Base-by-base conservation (phyloP, 148 eudicot species). In the Cornus suecica region DNA sequence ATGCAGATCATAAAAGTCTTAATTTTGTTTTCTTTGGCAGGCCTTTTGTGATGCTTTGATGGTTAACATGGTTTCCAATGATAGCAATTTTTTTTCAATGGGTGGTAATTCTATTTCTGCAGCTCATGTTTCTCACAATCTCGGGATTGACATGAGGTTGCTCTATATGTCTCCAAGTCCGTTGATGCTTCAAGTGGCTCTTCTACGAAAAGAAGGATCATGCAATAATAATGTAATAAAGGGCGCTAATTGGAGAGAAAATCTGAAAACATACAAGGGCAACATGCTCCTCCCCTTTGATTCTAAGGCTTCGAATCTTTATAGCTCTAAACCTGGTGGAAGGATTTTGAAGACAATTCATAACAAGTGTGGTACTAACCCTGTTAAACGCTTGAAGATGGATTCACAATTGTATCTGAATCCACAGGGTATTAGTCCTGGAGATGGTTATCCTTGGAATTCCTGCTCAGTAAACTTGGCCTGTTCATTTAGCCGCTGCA, bases 101-200 rank as follows among this genome's bases (percentile, higher is more conserved):
- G 98, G 98, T 73, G 96, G 98, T 79, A 89, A 88, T 85, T 94
- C 98, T 64, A 65, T 94, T 26, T 70, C 88, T 69, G 95, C 96
- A 31, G 98, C 98, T 65, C 92, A 90, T 83, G 86, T 78, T 78
- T 88, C 94, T 74, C 82, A 92, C 79, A 88, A 87, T 31, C 71
- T 94, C 80, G 96, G 92, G 75, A 86, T 90, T 72, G 87, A 92
- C 77, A 94, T 94, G 97, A 90, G 89, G 77, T 65, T 87, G 75
- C 75, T 94, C 2, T 92, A 94, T 75, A 74, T 86, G 78, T 92
- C 81, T 74, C 94, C 94, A 61, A 94, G 80, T 85, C 94, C 98
- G 15, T 65, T 77, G 68, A 87, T 76, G 77, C 98, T 94, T 72
- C 85, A 85, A 24, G 79, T 72, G 56, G 94, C 91, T 72, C 83